A percentile compares a stretch with the other conserved stretches of the same genome.
These are phyloP conservation scores for Ophiocordyceps australis DNA, from an alignment of 2,329 filamentous ascomycete species.

Conservation along the genomic window DNA sequence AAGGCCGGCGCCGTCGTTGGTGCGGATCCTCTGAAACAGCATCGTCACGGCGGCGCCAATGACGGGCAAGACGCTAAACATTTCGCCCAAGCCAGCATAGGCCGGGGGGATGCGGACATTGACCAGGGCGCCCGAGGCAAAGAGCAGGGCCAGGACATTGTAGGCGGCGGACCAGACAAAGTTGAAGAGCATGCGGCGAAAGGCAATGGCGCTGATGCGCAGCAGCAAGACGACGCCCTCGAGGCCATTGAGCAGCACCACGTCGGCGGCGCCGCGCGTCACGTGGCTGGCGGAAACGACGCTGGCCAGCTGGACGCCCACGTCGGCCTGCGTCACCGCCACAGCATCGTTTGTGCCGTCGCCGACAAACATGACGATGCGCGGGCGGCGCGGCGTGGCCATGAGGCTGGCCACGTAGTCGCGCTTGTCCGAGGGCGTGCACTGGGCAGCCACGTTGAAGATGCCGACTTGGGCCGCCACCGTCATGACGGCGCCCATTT, in stretches of 20 bases:
- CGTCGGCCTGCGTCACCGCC: slow-evolving; percentile 50
- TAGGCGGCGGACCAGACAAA: slow-evolving; percentile 45
- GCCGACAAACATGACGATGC: slow-evolving; percentile 48
- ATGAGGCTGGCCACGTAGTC: slow-evolving; percentile 22
- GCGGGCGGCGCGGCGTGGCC: slow-evolving; percentile 2
- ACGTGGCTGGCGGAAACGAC: slow-evolving; percentile 45
- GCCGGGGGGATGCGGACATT: slow-evolving; percentile 27
- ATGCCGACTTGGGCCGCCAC: slow-evolving; percentile 22
- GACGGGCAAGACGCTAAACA: slow-evolving; percentile 53
- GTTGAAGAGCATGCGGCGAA: slow-evolving; percentile 34
- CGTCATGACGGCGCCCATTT: slow-evolving; percentile 25
- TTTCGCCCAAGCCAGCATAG: slow-evolving; percentile 42
- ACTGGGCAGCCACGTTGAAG: slow-evolving; percentile 15
- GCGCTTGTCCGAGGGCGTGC: slow-evolving; percentile 26
- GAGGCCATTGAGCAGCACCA: slow-evolving; percentile 47
- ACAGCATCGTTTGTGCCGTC: slow-evolving; percentile 68
- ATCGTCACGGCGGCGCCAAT: slow-evolving; percentile 35
- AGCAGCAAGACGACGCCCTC: slow-evolving; percentile 38
- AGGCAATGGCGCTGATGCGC: slow-evolving; percentile 22
- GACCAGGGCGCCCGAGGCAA: slow-evolving; percentile 40
- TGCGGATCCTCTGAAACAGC: too few species aligned
- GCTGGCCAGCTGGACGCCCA: slow-evolving; percentile 59
- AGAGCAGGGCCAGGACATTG: slow-evolving; percentile 40
- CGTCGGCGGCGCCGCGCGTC: slow-evolving; percentile 46
- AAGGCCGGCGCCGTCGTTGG: too few species aligned